Base-by-base conservation (phyloP, 2,329 filamentous ascomycete genomes). In the Diaporthe citri region DNA sequence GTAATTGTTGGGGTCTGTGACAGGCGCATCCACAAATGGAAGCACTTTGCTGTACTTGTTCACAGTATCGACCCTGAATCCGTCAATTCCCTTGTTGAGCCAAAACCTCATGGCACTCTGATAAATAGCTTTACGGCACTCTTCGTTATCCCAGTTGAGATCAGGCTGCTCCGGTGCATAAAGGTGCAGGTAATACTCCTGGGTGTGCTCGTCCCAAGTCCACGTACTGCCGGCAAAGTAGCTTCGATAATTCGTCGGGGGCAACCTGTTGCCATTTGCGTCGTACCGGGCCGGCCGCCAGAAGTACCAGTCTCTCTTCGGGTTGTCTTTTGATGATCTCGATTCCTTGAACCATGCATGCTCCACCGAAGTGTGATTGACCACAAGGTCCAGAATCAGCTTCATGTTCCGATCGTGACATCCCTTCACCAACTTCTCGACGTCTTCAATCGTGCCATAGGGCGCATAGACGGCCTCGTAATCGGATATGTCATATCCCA, bases 401-500 rank as follows among this genome's bases (percentile, higher is more conserved):
- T 91, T 92, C 85, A 95, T 91, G 0, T 87, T 89, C 3, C 90
- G 84, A 6, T 84, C 77, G 75, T 94, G 91, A 51, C 89, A 89
- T 15, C 89, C 89, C 28, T 85, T 76, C n/a, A 94, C 90, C 41
- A 95, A 81, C 0, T 83, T 82, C 67, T 94, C 91, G 36, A 94
- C 90, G 80, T 95, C 92, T 57, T 87, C 85, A 17, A 94, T 84
- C 1, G 90, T 92, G 7, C 93, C 93, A 77, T 94, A 95, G 1
- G 89, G 88, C 0, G 88, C 86, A 76, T 94, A 89, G 41, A 95
- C 92, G 52, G 86, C 87, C 77, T 91, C 88, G 77, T 95, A 95
- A 80, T 95, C 89, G 0, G 88, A 88, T n/a, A 94, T 90, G 78
- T 94, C 93, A 79, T 94, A 94, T 39, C 92, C 93, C 91, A 94